These are phyloP conservation scores for Mycotypha africana DNA, from an alignment of 371 early-diverging fungal species.

Conservation along the genomic window DNA sequence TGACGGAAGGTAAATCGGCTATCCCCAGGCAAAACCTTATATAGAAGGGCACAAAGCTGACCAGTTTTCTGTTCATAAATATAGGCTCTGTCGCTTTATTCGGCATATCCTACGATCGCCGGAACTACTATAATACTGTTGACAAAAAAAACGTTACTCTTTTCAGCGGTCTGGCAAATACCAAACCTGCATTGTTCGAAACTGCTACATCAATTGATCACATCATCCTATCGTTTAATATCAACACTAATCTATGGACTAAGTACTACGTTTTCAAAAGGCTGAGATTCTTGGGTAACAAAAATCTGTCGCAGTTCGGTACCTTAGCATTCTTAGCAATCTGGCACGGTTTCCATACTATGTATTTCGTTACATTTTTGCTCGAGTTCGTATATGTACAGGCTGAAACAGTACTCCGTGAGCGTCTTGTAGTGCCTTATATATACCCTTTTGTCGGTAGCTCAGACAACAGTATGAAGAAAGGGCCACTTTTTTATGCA, in stretches of 20 bases:
- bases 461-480: constrained; percentile 19
- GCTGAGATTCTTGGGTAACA: constrained; percentile 60
- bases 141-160: too few relatives aligned
- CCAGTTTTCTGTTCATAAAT: too few relatives aligned
- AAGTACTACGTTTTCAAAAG: constrained; percentile 73
- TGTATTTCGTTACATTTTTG: constrained; percentile 60
- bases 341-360: constrained; percentile 71
- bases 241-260: constrained; percentile 73
- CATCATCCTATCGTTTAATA: constrained; percentile 62
- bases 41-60: too few relatives aligned
- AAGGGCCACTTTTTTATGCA: constrained; percentile 7
- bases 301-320: constrained; percentile 53
- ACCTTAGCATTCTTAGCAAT: constrained; percentile 64
- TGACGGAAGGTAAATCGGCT: constrained; percentile 63
- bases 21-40: too few relatives aligned
- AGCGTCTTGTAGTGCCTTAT: constrained; percentile 17
- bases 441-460: constrained; percentile 19
- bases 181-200: constrained; percentile 40
- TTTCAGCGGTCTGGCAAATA: constrained; percentile 61
- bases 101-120: constrained; percentile 67
- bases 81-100: constrained; percentile 52
- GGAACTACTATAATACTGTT: too few relatives aligned
- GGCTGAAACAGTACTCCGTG: constrained; percentile 17
- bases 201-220: constrained; percentile 55
- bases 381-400: constrained; percentile 60